phyloP scores from a whole-genome alignment of 495 filamentous ascomycete species.

The Jackrogersella minutella region DNA sequence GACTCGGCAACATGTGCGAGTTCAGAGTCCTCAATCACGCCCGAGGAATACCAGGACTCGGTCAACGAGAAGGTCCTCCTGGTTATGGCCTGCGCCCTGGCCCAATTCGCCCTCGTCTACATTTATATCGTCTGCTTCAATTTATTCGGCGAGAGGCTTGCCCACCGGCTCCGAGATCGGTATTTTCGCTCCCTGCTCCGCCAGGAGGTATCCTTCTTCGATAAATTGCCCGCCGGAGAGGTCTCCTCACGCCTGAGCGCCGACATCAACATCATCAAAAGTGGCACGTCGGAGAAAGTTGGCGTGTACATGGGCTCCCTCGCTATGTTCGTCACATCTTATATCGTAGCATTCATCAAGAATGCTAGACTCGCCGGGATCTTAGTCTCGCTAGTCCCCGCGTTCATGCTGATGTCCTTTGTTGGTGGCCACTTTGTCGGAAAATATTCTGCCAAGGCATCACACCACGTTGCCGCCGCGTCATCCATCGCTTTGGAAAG shows the following conservation, averaged over 20 bases:
- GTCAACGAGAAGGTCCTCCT: slow-evolving; percentile 67
- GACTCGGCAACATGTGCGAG: slow-evolving; percentile 64
- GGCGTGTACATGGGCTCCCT: slow-evolving; percentile 65
- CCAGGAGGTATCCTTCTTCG: slow-evolving; percentile 70
- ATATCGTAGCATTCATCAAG: slow-evolving; percentile 71
- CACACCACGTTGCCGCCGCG: slow-evolving; percentile 51
- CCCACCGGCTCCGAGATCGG: slow-evolving; percentile 65
- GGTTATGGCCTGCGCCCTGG: slow-evolving; percentile 70
- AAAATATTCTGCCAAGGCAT: slow-evolving; percentile 63
- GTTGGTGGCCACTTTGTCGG: slow-evolving; percentile 67
- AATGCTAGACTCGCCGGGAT: slow-evolving; percentile 60
- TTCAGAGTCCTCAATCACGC: slow-evolving; percentile 23
- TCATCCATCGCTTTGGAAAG: slow-evolving; percentile 57
- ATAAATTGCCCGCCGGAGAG: slow-evolving; percentile 63
- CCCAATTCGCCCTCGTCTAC: slow-evolving; percentile 68
- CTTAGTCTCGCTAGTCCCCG: slow-evolving; percentile 67
- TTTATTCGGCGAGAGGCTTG: slow-evolving; percentile 66
- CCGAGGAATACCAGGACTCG: slow-evolving; percentile 46
- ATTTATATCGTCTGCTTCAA: slow-evolving; percentile 65
- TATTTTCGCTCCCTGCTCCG: slow-evolving; percentile 66
- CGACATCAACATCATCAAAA: slow-evolving; percentile 68
- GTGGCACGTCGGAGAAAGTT: slow-evolving; percentile 73
- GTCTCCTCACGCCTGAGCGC: slow-evolving; percentile 67
- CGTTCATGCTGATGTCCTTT: slow-evolving; percentile 70
- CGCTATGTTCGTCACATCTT: slow-evolving; percentile 69